Evolutionary conservation across 1,284 basidiomycete species (phyloP), one percentile per base, ranked within the genome.

Genomic region (Blastosporella zonata): DNA sequence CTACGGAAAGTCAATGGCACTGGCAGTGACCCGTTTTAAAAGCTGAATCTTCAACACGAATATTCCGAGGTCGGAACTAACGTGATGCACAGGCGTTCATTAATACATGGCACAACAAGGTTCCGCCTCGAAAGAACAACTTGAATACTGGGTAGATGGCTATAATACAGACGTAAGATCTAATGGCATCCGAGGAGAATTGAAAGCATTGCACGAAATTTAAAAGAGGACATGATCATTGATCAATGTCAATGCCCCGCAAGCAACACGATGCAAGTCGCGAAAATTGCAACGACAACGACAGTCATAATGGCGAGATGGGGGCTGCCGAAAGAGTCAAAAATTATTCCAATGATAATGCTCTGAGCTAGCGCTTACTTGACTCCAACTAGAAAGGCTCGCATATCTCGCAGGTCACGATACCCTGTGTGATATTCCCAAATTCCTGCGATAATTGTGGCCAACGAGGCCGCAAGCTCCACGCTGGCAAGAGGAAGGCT

Each of bases 391-490:
- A 87, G 62, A 60, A 88, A 87, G 2, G 82, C 81, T 53, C 75
- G 73, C 65, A 75, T 71, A 47, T 70, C 67, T 46, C 74, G 68
- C 56, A 87, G 63, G 60, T 82, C 82, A 58, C 69, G 66, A 43
- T 72, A 78, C 2, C 79, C 78, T 49, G 68, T 72, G 50, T 77
- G 74, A 55, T 85, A 88, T 64, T 84, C 82, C 78, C 78, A 86
- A 22, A 71, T 53, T 0, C 83, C 84, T 2, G 76, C 81, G 7
- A 61, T 63, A 15, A 87, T 71, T 13, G 76, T 74, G n/a, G 70
- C 66, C 10, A 85, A 50, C 5, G 84, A 76, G 10, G 80, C 78
- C 13, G 61, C 57, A 43, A 78, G 66, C 50, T 79, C 69, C 6
- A 81, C 54, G 27, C 64, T 63, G 17, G 76, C 74, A 28, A 77